phyloP scores from a whole-genome alignment of 257 asterid species.

The Misopates orontium region DNA sequence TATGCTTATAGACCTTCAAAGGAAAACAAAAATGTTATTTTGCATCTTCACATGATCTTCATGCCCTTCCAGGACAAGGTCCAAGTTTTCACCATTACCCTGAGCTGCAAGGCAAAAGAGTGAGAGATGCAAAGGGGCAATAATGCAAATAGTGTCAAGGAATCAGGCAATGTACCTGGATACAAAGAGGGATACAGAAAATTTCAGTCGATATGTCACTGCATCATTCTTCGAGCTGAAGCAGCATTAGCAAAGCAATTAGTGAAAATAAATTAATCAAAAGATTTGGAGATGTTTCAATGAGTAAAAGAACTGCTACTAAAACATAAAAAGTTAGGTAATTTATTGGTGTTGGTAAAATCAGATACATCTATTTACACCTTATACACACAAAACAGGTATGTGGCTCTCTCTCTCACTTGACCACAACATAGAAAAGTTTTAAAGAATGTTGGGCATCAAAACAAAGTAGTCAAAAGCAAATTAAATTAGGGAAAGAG shows the following conservation, averaged over 20 bases:
- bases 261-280: not conserved
- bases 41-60: constrained; percentile 1
- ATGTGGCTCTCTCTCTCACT: too few species aligned
- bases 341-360: too few species aligned
- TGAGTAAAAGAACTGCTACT: not conserved
- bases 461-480: too few species aligned
- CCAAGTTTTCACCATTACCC: constrained; percentile 24
- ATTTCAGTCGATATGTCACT: constrained; percentile 7
- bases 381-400: too few species aligned
- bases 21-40: constrained; percentile 4
- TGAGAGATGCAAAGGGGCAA: constrained; percentile 16
- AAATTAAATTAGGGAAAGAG: too few species aligned
- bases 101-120: constrained; percentile 24
- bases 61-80: not conserved
- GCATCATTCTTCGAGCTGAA: constrained; percentile 24
- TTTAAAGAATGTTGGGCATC: too few species aligned
- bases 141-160: constrained; percentile 2
- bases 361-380: not conserved
- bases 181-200: constrained; percentile 9
- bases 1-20: constrained; percentile 1
- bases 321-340: not conserved
- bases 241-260: constrained; percentile 17
- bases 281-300: not conserved
- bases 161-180: constrained; percentile 19
- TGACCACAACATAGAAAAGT: too few species aligned